Evolutionary conservation across 768 basidiomycete genomes (phyloP).

Genomic region (Rhizopogon salebrosus): DNA sequence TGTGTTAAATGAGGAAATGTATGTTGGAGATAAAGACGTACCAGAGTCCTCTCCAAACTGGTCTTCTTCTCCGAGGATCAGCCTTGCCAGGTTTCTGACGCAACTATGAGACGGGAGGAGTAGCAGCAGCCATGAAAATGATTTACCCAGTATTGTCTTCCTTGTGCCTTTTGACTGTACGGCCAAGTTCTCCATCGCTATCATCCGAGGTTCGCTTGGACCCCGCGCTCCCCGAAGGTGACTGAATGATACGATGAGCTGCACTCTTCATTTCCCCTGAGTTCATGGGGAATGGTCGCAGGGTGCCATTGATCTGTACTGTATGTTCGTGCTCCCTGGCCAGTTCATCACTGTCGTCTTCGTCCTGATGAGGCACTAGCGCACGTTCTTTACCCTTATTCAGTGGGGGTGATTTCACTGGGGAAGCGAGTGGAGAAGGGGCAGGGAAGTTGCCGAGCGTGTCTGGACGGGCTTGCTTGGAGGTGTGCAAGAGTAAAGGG

Average conservation of each 20-base stretch:
- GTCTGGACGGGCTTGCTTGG: background rate
- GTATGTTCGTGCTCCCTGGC: background rate
- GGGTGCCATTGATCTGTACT: background rate
- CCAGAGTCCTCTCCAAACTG: constrained; percentile 34
- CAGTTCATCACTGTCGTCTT: background rate
- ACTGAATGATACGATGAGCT: constrained; percentile 21
- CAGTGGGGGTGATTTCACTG: background rate
- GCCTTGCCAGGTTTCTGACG: background rate
- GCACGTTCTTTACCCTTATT: constrained; percentile 13
- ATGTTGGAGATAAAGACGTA: constrained; percentile 19
- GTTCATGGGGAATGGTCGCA: constrained; percentile 45
- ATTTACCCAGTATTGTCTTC: constrained; percentile 16
- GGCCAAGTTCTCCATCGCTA: constrained; percentile 23
- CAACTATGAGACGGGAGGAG: background rate
- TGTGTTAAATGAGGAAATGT: background rate
- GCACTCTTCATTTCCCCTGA: constrained; percentile 38
- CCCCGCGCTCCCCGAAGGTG: constrained; percentile 5
- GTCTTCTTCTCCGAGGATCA: background rate
- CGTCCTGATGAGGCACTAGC: background rate
- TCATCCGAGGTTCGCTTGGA: constrained; percentile 30
- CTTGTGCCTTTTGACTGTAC: constrained; percentile 28
- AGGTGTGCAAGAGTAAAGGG: background rate
- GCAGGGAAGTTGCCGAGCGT: constrained; percentile 12
- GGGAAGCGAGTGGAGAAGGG: constrained; percentile 20
- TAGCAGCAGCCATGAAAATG: background rate